Base-by-base conservation (phyloP, 805 yeast genomes). In the Nakazawaea ishiwadae region DNA sequence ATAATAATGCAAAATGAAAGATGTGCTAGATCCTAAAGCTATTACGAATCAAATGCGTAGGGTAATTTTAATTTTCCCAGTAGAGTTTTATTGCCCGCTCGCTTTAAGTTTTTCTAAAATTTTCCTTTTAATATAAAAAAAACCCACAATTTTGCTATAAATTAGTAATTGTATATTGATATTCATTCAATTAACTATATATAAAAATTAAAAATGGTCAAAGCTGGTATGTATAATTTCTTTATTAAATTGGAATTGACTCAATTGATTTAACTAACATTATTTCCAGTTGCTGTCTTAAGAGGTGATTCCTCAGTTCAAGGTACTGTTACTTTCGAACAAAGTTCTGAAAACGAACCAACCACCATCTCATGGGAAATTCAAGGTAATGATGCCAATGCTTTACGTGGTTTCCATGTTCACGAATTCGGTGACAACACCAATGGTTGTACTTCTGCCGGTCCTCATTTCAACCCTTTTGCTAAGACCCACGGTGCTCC, bases 381-480 rank as follows among this genome's bases (percentile, higher is more conserved):
- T 61, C 58, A 78, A 44, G 99, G 99, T 64, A 87, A 89, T 68
- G 81, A 79, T 51, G 72, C 97, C 47, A 83, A 86, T 58, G 91
- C 96, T 39, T 70, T 75, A 62, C 82, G 96, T 69, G 99, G 99
- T 40, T 91, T 93, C 96, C 99, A 93, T 77, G 72, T 93, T 62
- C 99, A 93, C 70, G 84, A 87, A 62, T 93, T 93, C 59, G 99
- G 99, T 72, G 99, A 93, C 75, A 88, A 87, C 81, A 88, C 99
- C 69, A 93, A 93, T 66, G 99, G 99, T 52, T 93, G 99, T 73
- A 91, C 96, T 47, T 86, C 96, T 52, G 96, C 97, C 42, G 97
- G 97, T 60, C 96, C 96, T 46, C 97, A 90, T 72, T 89, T 88
- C 79, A 83, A 90, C 77, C 96, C 96, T 53, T 84, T 83, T 63